phyloP scores from a whole-genome alignment of 805 yeast genomes.

The Sporopachydermia quercuum region DNA sequence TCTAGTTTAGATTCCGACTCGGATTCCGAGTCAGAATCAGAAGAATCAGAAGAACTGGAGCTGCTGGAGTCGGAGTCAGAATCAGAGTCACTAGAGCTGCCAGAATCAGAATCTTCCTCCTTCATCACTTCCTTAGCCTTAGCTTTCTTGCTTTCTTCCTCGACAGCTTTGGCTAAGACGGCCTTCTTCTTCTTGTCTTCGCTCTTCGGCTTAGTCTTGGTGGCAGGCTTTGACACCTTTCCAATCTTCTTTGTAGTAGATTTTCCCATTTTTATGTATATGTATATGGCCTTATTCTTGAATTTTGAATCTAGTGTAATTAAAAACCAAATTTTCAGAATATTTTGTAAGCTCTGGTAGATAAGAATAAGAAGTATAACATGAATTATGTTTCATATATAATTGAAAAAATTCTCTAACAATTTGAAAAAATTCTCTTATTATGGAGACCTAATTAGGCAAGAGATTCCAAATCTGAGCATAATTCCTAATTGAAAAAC shows the following conservation, averaged over 20 bases:
- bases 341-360: too few species aligned
- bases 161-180: constrained; percentile 4
- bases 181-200: constrained; percentile 16
- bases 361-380: too few species aligned
- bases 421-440: not conserved
- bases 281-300: too few species aligned
- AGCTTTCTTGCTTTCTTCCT: constrained; percentile 10
- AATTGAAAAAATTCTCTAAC: not conserved
- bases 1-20: constrained; percentile 14
- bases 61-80: constrained; percentile 12
- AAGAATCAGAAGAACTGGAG: not conserved
- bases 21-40: constrained; percentile 10
- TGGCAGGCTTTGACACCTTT: constrained; percentile 13
- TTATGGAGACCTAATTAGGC: not conserved
- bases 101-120: constrained; percentile 16
- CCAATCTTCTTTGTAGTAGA: constrained; percentile 3
- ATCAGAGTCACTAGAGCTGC: constrained; percentile 9
- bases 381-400: not conserved
- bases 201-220: constrained; percentile 19
- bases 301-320: too few species aligned
- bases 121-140: constrained; percentile 5
- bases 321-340: too few species aligned
- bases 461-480: not conserved
- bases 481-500: too few species aligned
- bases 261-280: not conserved